phyloP scores from a whole-genome alignment of 805 yeast genomes.

The Yarrowia osloensis region DNA sequence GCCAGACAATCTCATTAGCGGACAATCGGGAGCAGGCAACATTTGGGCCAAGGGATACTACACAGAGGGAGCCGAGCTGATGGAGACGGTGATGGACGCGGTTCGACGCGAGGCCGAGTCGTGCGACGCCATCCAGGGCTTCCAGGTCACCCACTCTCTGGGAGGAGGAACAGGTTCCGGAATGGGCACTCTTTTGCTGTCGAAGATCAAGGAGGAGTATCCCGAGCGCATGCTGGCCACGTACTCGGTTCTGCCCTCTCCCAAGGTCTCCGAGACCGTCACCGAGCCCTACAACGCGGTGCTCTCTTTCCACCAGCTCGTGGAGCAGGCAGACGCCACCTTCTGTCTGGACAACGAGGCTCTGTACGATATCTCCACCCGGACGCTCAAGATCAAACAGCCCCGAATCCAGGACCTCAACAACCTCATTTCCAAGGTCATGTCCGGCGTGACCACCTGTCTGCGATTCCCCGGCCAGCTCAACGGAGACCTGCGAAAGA shows the following conservation, averaged over 20 bases:
- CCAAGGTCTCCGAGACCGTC: constrained; percentile 89
- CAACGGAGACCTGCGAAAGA: constrained; percentile 87
- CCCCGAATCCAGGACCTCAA: constrained; percentile 83
- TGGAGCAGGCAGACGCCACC: constrained; percentile 89
- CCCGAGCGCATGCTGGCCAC: constrained; percentile 98
- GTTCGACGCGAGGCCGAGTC: constrained; percentile 94
- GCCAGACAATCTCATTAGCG: constrained; percentile 88
- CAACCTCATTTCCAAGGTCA: constrained; percentile 81
- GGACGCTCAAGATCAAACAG: constrained; percentile 75
- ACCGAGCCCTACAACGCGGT: constrained; percentile 96
- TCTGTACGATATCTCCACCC: constrained; percentile 83
- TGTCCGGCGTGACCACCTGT: constrained; percentile 96
- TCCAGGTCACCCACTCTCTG: constrained; percentile 81
- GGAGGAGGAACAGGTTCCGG: constrained; percentile 98
- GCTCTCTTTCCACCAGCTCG: constrained; percentile 86
- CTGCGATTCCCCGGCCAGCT: constrained; percentile 94
- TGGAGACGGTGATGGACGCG: constrained; percentile 88
- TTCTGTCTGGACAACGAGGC: constrained; percentile 97
- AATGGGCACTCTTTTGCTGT: constrained; percentile 87
- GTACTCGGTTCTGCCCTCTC: constrained; percentile 92
- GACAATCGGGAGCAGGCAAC: constrained; percentile 93
- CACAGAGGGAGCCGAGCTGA: constrained; percentile 95
- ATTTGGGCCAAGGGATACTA: constrained; percentile 98
- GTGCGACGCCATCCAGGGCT: constrained; percentile 91
- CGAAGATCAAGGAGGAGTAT: constrained; percentile 87